Evolutionary conservation across 2,329 filamentous ascomycete genomes (phyloP).

Genomic region (Coniochaeta sp.): DNA sequence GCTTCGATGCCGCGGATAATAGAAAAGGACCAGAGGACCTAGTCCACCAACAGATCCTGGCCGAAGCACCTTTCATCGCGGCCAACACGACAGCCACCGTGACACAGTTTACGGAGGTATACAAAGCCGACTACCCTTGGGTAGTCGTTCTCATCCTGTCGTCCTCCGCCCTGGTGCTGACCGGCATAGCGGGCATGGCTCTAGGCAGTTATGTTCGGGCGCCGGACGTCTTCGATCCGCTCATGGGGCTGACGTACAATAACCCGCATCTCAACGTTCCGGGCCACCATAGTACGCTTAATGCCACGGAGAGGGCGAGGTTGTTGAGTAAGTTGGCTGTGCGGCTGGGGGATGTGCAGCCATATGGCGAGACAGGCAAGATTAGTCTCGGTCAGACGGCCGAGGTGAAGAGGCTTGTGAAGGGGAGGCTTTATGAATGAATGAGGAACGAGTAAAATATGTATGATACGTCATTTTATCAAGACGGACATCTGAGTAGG

Average conservation of each 20-base stretch:
- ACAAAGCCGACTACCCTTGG: not conserved
- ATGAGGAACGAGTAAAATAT: not conserved
- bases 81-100: constrained; percentile 1
- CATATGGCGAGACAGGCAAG: not conserved
- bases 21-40: not conserved
- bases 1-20: not conserved
- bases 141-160: not conserved
- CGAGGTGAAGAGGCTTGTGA: not conserved
- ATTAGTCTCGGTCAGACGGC: constrained; percentile 2
- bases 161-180: not conserved
- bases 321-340: not conserved
- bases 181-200: not conserved
- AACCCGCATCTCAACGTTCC: constrained; percentile 1
- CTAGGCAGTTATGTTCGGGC: not conserved
- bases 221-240: constrained; percentile 2
- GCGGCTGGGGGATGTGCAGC: not conserved
- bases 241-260: constrained; percentile 2
- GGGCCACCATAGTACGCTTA: constrained; percentile 1
- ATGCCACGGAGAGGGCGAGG: not conserved
- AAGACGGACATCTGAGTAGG: no score
- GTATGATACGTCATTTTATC: no score
- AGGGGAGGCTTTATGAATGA: constrained; percentile 2
- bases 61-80: not conserved
- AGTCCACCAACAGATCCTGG: not conserved
- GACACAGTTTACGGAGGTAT: not conserved